Conservation (phyloP, 1,284 basidiomycete genomes). For the Cystobasidiaceae sp. region DNA sequence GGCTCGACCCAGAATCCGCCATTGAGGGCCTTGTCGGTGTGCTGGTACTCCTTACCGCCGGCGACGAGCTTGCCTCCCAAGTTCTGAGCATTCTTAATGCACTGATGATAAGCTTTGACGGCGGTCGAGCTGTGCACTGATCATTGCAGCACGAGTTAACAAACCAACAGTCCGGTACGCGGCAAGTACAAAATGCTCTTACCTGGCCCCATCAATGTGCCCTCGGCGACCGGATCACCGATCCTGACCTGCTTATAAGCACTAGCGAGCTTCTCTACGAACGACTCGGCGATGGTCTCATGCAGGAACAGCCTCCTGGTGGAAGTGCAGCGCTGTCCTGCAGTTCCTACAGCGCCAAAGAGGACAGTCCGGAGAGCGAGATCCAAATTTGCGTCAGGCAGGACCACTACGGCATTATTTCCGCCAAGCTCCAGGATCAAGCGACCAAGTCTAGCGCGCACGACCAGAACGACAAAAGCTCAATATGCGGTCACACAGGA, state of each 20-base stretch:
- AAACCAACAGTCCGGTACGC: no score
- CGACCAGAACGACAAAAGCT: neutral
- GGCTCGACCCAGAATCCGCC: constrained; percentile 83
- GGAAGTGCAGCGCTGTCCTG: constrained; percentile 90
- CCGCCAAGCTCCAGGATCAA: constrained; percentile 77
- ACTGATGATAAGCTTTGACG: constrained; percentile 60
- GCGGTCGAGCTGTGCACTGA: constrained; percentile 67
- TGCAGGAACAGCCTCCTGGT: constrained; percentile 87
- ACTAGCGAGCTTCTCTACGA: constrained; percentile 66
- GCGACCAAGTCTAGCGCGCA: constrained; percentile 9
- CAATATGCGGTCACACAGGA: neutral
- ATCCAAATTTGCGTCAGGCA: constrained; percentile 85
- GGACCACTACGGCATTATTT: constrained; percentile 88
- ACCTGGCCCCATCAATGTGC: constrained; percentile 78
- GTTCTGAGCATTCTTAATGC: constrained; percentile 60
- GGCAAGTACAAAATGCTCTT: constrained; percentile 61
- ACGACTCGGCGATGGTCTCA: constrained; percentile 65
- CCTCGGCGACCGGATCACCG: constrained; percentile 70
- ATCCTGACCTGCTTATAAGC: constrained; percentile 61
- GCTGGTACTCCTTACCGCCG: constrained; percentile 58
- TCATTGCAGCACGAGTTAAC: constrained; percentile 65
- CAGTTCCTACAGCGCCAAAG: constrained; percentile 90
- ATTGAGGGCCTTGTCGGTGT: constrained; percentile 51
- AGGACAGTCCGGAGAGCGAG: constrained; percentile 83
- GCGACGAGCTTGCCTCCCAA: constrained; percentile 69